Base-by-base conservation (phyloP, 352 stramenopile genomes). In the Halophytophthora batemanensis region DNA sequence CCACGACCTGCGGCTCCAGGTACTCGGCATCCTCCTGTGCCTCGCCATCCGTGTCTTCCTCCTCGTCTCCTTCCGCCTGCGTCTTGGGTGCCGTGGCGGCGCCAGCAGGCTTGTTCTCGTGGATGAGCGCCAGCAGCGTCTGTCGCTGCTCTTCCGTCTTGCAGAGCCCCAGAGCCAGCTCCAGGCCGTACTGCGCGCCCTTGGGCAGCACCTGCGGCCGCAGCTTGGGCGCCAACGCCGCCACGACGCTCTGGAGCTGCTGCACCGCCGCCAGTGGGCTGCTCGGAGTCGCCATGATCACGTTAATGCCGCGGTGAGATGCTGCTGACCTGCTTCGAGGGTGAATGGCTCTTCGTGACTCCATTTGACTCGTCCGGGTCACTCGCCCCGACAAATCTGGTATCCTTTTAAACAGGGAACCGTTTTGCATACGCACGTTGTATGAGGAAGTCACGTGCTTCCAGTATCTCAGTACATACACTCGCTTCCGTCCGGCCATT, bases 181-280 rank as follows among this genome's bases (percentile, higher is more conserved):
- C 82, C 12, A 90, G 45, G 22, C 77, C 79, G 50, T 90, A 89
- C 33, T 56, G 28, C 1, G 58, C 36, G 29, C 74, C 79, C 44
- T 83, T 86, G 6, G 77, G 82, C 18, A 93, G 66, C 45, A 90
- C 67, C 58, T 93, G 82, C 23, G 82, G 82, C 10, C 66, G 58
- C 37, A 87, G 50, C 31, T 53, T 46, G 37, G 82, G 79, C 48
- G 82, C 79, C 28, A 93, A 55, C 13, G 67, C 39, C 28, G 59
- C 47, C 49, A 93, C 66, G 15, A 78, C 53, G 36, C 58, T 53
- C 74, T 93, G 74, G 15, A 93, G 65, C 37, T 90, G 70, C 38
- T 76, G 59, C 31, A 87, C 78, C 13, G 82, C 77, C 17, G 72
- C 51, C 37, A 93, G 54, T 46, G 82, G 82, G 33, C 74, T 71